Evolutionary conservation across 2,329 filamentous ascomycete genomes (phyloP).

Genomic region (Penicillium olsonii): DNA sequence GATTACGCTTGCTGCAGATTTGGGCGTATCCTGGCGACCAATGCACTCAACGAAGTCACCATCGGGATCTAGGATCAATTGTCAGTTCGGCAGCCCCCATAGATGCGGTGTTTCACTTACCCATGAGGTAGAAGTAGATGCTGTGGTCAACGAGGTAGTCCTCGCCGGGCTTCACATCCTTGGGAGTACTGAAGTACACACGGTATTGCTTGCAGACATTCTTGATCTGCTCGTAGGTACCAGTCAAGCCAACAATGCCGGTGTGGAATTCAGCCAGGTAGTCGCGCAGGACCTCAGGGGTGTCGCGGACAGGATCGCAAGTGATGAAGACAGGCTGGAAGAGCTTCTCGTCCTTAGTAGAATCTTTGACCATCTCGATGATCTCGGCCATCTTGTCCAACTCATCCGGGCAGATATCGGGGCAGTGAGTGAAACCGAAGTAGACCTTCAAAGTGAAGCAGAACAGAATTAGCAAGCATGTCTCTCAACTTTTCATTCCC

Average conservation of each 20-base stretch:
- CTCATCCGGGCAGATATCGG: conserved; percentile 98
- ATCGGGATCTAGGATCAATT: conserved; percentile 70
- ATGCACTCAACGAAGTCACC: conserved; percentile 98
- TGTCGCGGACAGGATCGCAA: conserved; percentile 91
- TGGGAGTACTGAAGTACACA: conserved; percentile 94
- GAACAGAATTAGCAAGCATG: conserved; percentile 3
- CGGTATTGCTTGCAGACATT: conserved; percentile 91
- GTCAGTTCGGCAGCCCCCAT: conserved; percentile 1
- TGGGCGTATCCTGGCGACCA: conserved; percentile 88
- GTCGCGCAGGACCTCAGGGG: conserved; percentile 75
- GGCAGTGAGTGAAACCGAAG: conserved; percentile 97
- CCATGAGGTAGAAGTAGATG: conserved; percentile 99
- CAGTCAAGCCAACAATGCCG: conserved; percentile 82
- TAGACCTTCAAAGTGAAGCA: conserved; percentile 65
- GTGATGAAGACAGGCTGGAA: conserved; percentile 88
- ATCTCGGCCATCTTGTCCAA: conserved; percentile 99
- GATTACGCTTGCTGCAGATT: conserved; percentile 81
- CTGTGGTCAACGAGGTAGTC: conserved; percentile 98
- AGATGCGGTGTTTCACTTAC: conserved; percentile 43
- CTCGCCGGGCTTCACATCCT: conserved; percentile 84
- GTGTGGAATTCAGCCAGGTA: conserved; percentile 92
- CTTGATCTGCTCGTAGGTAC: conserved; percentile 92
- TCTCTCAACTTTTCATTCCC: no score
- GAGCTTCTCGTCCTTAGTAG: conserved; percentile 40
- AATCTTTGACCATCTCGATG: conserved; percentile 66